Base-by-base conservation (phyloP, 2,329 filamentous ascomycete genomes). In the Harringtonia lauricola region DNA sequence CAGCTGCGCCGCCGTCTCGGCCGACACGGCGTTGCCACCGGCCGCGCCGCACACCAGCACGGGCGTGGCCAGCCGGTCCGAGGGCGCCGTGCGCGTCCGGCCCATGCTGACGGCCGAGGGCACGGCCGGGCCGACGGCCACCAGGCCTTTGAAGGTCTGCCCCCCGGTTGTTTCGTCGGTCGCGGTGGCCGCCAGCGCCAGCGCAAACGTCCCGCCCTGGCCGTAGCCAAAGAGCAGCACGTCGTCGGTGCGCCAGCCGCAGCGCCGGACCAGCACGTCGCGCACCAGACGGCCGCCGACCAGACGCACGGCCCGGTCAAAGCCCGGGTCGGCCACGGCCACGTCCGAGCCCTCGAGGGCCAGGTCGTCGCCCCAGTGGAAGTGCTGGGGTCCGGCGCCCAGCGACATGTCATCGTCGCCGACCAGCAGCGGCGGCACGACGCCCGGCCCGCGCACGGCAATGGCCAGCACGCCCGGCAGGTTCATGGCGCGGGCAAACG, bases 391-490 rank as follows among this genome's bases (percentile, higher is more conserved):
- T 4, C 51, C 53, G 14, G 49, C 8, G 30, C 50, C 14, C n/a
- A n/a, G n/a, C n/a, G n/a, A n/a, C n/a, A n/a, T n/a, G 47, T 36
- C 50, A 24, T 49, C 54, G 19, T 51, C 39, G 1, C 41, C 37
- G 13, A 79, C 70, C 6, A 89, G 63, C 37, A 79, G 71, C 43
- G 86, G 77, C 2, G 85, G 83, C 6, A 94, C 67, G 0, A 74
- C 21, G 19, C 70, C 70, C 0, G 83, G 79, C 0, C 81, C 88
- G 55, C 83, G 83, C 35, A 94, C 67, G 8, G 85, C 75, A 43
- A 95, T 74, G 54, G 79, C 79, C 45, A 81, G 73, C 42, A 88
- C 88, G 55, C 88, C 84, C 0, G 87, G 86, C 3, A 94, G 75
- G 48, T 73, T 69, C 48, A 94, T 64, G 52, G 76, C 78, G 45